These are phyloP conservation scores for Mariannaea sp. DNA, from an alignment of 2,329 filamentous ascomycete species.

Conservation along the genomic window DNA sequence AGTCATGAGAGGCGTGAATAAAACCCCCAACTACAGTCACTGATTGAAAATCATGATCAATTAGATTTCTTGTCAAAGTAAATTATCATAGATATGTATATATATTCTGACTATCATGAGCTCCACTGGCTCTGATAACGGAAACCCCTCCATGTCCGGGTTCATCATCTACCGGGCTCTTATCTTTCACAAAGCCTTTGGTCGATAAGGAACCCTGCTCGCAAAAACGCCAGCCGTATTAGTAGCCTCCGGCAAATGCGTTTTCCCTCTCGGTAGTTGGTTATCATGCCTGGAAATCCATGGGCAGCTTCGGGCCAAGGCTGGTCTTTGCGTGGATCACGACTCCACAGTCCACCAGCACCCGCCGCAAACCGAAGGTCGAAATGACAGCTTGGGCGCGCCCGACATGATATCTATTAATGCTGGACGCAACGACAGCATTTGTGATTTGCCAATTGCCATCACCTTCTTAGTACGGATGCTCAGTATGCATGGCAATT, in stretches of 20 bases:
- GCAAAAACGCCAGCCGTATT: no score
- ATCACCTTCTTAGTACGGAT: background rate
- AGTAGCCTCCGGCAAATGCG: background rate
- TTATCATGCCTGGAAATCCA: background rate
- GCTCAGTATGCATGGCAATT: background rate
- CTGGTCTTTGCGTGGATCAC: background rate
- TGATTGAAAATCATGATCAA: no score
- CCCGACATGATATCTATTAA: background rate
- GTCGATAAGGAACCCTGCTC: no score
- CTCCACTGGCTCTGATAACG: no score
- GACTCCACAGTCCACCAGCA: background rate
- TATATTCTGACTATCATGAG: no score
- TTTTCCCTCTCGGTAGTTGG: background rate
- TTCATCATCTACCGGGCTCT: no score
- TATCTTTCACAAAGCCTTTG: no score
- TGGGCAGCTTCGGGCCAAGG: background rate
- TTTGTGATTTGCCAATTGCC: background rate
- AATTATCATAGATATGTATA: no score
- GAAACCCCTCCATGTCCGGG: no score
- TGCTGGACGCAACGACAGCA: background rate
- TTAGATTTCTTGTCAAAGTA: no score
- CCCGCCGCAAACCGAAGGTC: constrained; percentile 4
- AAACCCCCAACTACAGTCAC: no score
- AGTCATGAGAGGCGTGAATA: no score
- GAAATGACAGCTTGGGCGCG: constrained; percentile 3